Evolutionary conservation across 805 yeast species (phyloP).

Genomic region (Candida xiaguanensis): DNA sequence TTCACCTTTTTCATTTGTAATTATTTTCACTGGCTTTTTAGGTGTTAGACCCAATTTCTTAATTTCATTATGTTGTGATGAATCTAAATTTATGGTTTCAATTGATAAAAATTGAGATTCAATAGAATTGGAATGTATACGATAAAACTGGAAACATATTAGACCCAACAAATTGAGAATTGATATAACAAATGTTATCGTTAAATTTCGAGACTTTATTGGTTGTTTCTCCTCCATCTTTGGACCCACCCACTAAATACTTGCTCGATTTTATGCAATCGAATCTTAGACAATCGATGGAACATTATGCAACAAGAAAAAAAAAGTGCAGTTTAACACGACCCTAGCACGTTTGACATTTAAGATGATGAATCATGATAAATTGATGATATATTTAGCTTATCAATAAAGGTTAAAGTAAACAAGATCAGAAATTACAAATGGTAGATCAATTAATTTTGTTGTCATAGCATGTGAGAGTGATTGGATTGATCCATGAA

Average conservation of each 20-base stretch:
- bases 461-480: not conserved
- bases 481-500: too few relatives aligned
- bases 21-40: slow-evolving; percentile 24
- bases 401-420: not conserved
- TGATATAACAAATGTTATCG: not conserved
- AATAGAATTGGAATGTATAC: not conserved
- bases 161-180: not conserved
- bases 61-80: slow-evolving; percentile 8
- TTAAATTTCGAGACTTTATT: not conserved
- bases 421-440: not conserved
- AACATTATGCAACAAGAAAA: not conserved
- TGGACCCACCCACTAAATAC: too few relatives aligned
- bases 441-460: not conserved
- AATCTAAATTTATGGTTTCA: slow-evolving; percentile 4
- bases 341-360: not conserved
- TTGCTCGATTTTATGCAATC: too few relatives aligned
- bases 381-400: too few relatives aligned
- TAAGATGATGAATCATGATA: too few relatives aligned
- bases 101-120: slow-evolving; percentile 6
- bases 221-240: not conserved
- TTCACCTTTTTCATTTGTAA: slow-evolving; percentile 19
- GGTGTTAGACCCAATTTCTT: slow-evolving; percentile 30
- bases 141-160: not conserved
- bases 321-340: not conserved
- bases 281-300: too few relatives aligned